Evolutionary conservation across 2,329 filamentous ascomycete genomes (phyloP), one percentile per base, ranked within the genome.

Genomic region (Teratosphaeria epicoccoides): DNA sequence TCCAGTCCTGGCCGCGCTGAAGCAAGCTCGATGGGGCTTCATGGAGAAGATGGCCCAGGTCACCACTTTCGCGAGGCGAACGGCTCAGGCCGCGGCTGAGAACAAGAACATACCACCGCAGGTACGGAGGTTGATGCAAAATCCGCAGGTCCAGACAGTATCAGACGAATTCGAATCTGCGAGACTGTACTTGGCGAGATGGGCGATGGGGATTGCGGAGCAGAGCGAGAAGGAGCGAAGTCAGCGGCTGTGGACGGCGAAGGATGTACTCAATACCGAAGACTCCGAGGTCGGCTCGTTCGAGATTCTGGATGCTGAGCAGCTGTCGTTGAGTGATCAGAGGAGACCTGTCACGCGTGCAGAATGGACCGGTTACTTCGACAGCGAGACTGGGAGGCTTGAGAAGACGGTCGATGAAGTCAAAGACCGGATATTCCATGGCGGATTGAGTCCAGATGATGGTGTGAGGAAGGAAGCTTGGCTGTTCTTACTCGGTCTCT

Each of bases 161-260:
- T 90, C 96, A 65, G 90, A 97, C 54, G 94, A 98, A 66, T 98
- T 96, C 61, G 94, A 98, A 73, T 95, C 89, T 62, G 93, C 94
- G 3, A 81, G 93, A 57, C 78, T 98, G 54, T 98, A 98, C 65
- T 77, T 98, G 37, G 93, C 93, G 22, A 79, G 93, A 57, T 98
- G 93, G 93, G 93, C 93, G 2, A 97, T 98, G 93, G 89, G 89
- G 6, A 95, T 98, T 57, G 90, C 93, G 0, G 94, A 98, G 68
- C 93, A 98, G 72, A 91, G 90, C 62, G 93, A 98, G 64, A 78
- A 83, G 37, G 93, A 98, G 61, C 77, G 85, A 23, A 87, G 83
- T 49, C 85, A 90, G 68, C 78, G 90, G 46, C 90, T 95, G 64
- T 98, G 89, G 87, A 96, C 90, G 0, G 91, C 88, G 0, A 84